These are phyloP conservation scores for Nannochloropsis salina DNA, from an alignment of 108 stramenopile species.

Conservation along the genomic window DNA sequence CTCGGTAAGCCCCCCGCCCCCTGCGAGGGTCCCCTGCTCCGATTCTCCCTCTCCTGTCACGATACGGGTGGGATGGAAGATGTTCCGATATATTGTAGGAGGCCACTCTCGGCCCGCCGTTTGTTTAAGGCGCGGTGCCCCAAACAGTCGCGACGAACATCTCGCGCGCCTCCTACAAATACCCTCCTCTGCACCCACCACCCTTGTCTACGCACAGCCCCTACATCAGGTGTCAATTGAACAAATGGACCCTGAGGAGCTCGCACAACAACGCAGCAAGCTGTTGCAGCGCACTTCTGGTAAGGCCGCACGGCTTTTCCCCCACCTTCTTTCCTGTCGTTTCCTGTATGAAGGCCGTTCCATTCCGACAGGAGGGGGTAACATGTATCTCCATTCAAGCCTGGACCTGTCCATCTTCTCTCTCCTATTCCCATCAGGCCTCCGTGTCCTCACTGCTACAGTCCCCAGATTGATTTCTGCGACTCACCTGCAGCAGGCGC, in stretches of 20 bases:
- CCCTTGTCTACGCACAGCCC: neutral
- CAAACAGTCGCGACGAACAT: too few relatives aligned
- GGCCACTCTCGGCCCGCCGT: too few relatives aligned
- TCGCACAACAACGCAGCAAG: slow-evolving; percentile 3
- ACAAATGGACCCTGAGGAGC: neutral
- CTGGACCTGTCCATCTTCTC: neutral
- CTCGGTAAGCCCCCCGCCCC: neutral
- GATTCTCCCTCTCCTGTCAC: too few relatives aligned
- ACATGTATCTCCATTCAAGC: neutral
- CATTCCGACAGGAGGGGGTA: neutral
- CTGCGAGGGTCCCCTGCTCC: too few relatives aligned
- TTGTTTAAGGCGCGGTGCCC: too few relatives aligned
- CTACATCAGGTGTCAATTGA: neutral
- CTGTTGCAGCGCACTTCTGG: neutral
- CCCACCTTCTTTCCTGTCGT: neutral
- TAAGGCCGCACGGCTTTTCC: neutral
- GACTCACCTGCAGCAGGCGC: neutral
- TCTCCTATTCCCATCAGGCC: neutral
- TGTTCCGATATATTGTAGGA: too few relatives aligned
- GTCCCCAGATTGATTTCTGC: neutral
- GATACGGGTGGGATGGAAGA: too few relatives aligned
- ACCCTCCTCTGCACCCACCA: neutral
- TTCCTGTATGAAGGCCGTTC: too few relatives aligned
- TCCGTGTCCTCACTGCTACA: neutral
- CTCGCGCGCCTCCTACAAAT: too few relatives aligned